Percentiles rank a stretch among this genome's conserved stretches.
These are phyloP conservation scores for Pseudogymnoascus sp. DNA, from an alignment of 2,329 filamentous ascomycete species.

Conservation along the genomic window DNA sequence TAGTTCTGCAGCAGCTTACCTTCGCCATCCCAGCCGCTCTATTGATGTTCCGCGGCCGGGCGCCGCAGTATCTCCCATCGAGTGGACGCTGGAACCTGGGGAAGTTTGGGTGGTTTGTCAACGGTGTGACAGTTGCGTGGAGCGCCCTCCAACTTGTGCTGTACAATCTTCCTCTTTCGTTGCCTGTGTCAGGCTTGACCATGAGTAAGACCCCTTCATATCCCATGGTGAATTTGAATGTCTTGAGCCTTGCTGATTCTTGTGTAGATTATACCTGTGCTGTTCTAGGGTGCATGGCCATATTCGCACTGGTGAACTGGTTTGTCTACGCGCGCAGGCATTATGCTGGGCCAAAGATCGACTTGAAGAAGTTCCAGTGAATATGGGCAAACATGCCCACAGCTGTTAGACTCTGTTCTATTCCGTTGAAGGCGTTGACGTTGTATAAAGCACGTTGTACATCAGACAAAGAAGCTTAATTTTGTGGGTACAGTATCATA, in stretches of 20 bases:
- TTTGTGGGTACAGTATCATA: not conserved
- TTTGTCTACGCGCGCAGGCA: not conserved
- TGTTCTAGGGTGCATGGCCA: not conserved
- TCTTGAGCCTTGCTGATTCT: not conserved
- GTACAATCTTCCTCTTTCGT: not conserved
- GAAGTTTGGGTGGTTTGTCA: not conserved
- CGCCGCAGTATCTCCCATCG: not conserved
- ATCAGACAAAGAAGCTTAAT: not conserved
- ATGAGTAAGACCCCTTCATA: not conserved
- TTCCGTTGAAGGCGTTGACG: not conserved
- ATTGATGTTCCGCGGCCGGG: not conserved
- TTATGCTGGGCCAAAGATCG: not conserved
- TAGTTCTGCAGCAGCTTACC: slow-evolving; percentile 63
- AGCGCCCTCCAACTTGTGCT: slow-evolving; percentile 2
- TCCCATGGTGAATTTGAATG: not conserved
- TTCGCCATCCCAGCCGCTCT: slow-evolving; percentile 48
- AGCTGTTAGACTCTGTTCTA: not conserved
- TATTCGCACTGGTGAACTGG: slow-evolving; percentile 4
- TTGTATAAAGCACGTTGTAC: not conserved
- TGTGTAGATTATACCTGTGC: slow-evolving; percentile 4
- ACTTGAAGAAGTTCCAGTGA: not conserved
- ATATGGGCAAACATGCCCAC: not conserved
- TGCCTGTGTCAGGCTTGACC: not conserved
- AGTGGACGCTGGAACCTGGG: not conserved
- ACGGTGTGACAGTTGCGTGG: not conserved